Evolutionary conservation across 495 filamentous ascomycete genomes (phyloP).

Genomic region (Bacidia rubella): DNA sequence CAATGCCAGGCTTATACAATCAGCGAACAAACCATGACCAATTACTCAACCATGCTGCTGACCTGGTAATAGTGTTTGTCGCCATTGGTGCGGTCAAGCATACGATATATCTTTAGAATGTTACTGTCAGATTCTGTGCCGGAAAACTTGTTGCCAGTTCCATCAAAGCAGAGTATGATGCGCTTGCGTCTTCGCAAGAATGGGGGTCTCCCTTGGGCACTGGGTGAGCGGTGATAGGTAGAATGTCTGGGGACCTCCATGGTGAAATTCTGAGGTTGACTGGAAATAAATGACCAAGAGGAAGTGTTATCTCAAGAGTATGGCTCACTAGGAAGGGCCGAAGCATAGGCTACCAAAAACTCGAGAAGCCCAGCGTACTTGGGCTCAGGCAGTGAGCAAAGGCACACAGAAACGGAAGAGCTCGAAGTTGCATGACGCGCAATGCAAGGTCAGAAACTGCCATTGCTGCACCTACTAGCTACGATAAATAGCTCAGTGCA

Average conservation of each 20-base stretch:
- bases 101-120: constrained; percentile 73
- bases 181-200: constrained; percentile 27
- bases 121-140: constrained; percentile 76
- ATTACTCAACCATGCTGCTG: neutral
- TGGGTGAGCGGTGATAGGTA: neutral
- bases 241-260: neutral
- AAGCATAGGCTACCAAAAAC: no score
- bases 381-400: no score
- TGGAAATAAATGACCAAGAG: no score
- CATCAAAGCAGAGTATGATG: constrained; percentile 78
- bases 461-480: no score
- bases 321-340: no score
- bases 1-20: constrained; percentile 56
- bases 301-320: no score
- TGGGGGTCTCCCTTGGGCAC: neutral
- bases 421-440: no score
- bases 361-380: no score
- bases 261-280: neutral
- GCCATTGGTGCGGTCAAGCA: constrained; percentile 42
- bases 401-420: no score
- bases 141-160: constrained; percentile 76
- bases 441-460: no score
- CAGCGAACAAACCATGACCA: constrained; percentile 23
- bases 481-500: no score
- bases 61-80: constrained; percentile 50